Base-by-base conservation (phyloP, 352 stramenopile genomes). In the Thalassiosira exigua region DNA sequence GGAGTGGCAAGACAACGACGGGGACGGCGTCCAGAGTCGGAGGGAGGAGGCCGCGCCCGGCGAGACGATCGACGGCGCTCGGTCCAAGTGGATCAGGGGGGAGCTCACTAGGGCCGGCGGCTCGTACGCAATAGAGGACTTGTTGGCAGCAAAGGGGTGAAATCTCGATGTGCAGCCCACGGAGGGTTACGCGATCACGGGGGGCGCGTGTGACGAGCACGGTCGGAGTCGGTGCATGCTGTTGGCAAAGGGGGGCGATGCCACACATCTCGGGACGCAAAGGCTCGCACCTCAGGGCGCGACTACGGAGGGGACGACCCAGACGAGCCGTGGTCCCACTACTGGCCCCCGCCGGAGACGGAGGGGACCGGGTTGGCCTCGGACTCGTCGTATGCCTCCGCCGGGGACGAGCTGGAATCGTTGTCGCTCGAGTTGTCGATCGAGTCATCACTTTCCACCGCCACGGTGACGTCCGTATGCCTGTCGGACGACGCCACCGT, bases 1-100 rank as follows among this genome's bases (percentile, higher is more conserved):
- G n/a, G 71, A 81, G 53, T 81, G 75, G 33, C 1, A 57, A 19
- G 61, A 36, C 0, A 33, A 67, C 3, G 52, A 69, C n/a, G 30
- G 48, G 21, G 75, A 65, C 32, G 75, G 73, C 41, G 14, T 67
- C 2, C 19, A 58, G 17, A 29, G 51, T 0, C 51, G 51, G 32
- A 56, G 5, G 14, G 69, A 79, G 22, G n/a, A 39, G n/a, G 70
- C 60, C 7, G 14, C 73, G 11, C 7, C 29, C 60, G 42, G 24
- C 11, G 61, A 64, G 1, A 32, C 73, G 29, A 58, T 80, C 22
- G 60, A 80, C 36, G 36, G 36, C 36, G 36, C 7, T 44, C 36
- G 7, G 7, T 14, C 36, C 36, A 44, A 44, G 36, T 76, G 56
- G 68, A 36, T 76, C 2, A 60, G 69, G 32, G 46, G 56, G 12